Evolutionary conservation across 1,284 basidiomycete genomes (phyloP), one percentile per base, ranked within the genome.

Genomic region (Malassezia nana): DNA sequence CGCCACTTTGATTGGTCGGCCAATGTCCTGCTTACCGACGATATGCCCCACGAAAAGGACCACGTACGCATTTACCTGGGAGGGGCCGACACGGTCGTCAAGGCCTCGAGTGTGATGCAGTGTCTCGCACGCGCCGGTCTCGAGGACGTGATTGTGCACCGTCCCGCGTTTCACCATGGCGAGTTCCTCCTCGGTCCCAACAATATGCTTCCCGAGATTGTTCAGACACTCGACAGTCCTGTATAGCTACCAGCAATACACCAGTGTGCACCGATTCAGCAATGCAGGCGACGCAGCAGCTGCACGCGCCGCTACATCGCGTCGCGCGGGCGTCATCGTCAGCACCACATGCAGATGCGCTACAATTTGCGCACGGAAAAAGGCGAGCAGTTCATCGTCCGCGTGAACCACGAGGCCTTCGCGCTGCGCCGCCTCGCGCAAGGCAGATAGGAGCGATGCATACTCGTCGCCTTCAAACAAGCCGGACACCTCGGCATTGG

Each of bases 401-500:
- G 90, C 92, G 76, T 98, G 91, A 13, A 99, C 79, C 89, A 99
- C 95, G 29, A 96, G 78, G 2, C 94, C 94, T 60, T 99, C 90
- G 16, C 91, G 83, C 72, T 96, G 90, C 15, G 91, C 92, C 1
- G 92, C 94, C 77, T 99, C 94, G 75, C 96, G 96, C 77, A 94
- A 94, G 2, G 91, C 89, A 3, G 90, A 95, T 87, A 99, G 95
- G 52, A 99, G 78, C 31, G 89, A 86, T 13, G 90, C 83, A 74
- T 95, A 86, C 73, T 99, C 94, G 68, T 99, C 94, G 12, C 64
- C 68, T 38, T 73, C 70, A 69, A 98, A 99, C 12, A 99, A 80
- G 74, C 95, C 94, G 0, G 94, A 94, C 15, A 99, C 92, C 75
- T 99, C 94, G n/a, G 92, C 92, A 68, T 99, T 99, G 33, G 94